phyloP scores from a whole-genome alignment of 768 basidiomycete genomes.

The Pleurotus pulmonarius region DNA sequence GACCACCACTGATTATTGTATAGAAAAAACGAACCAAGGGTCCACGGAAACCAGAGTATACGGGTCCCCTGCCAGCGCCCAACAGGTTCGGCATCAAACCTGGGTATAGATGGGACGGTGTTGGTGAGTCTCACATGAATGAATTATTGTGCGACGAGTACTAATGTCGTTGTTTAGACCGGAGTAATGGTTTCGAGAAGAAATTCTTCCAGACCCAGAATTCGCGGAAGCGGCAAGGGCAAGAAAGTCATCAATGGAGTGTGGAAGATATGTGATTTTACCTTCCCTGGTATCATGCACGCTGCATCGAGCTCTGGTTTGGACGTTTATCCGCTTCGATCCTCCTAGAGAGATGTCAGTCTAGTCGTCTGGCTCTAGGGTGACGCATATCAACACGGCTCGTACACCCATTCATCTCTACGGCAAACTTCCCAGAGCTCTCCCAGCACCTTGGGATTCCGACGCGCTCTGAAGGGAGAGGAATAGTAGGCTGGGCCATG shows the following conservation, averaged over 20 bases:
- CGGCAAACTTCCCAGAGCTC: not conserved
- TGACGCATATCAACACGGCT: not conserved
- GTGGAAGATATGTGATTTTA: constrained; percentile 76
- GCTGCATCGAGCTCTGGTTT: not conserved
- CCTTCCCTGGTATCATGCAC: not conserved
- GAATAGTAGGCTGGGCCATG: not conserved
- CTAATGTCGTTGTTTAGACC: constrained; percentile 44
- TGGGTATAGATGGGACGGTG: constrained; percentile 98
- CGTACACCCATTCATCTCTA: not conserved
- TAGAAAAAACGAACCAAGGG: constrained; percentile 77
- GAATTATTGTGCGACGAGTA: not conserved
- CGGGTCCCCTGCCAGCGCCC: constrained; percentile 84
- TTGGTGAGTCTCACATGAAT: constrained; percentile 53
- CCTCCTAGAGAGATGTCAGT: not conserved
- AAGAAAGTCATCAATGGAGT: constrained; percentile 82
- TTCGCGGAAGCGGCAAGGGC: constrained; percentile 60
- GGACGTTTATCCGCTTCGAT: not conserved
- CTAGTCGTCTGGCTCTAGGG: not conserved
- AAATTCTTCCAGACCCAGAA: constrained; percentile 86
- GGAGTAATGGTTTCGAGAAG: constrained; percentile 93
- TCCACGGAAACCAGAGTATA: constrained; percentile 80
- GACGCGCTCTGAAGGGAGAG: too few relatives aligned
- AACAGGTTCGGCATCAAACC: constrained; percentile 96
- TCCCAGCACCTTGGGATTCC: not conserved
- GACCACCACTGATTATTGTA: not conserved